phyloP scores from a whole-genome alignment of 176 grass and related monocot genomes.

The Echinochloa phyllopogon region DNA sequence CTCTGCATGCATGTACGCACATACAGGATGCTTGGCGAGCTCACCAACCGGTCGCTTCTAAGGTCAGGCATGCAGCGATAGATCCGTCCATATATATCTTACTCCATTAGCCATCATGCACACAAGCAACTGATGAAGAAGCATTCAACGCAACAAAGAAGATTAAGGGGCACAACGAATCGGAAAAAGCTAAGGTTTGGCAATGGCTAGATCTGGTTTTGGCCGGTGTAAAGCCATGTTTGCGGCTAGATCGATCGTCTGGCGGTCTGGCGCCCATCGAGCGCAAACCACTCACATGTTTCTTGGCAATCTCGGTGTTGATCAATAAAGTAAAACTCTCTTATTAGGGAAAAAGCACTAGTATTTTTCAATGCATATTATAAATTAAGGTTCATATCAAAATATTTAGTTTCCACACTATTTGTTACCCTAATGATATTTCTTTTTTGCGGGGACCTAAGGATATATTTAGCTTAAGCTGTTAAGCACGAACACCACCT shows the following conservation, averaged over 20 bases:
- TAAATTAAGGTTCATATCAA: too few species aligned
- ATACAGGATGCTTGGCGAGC: conserved; percentile 6
- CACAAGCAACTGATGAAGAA: not conserved
- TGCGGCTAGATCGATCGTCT: not conserved
- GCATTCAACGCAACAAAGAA: not conserved
- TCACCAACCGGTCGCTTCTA: conserved; percentile 41
- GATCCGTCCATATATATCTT: not conserved
- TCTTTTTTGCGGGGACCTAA: too few species aligned
- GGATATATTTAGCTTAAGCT: too few species aligned
- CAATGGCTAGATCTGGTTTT: not conserved
- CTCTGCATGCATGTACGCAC: not conserved
- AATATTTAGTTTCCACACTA: too few species aligned
- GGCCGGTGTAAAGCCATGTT: not conserved
- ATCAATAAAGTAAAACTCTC: not conserved
- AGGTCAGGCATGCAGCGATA: not conserved
- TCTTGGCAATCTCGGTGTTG: not conserved
- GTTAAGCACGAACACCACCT: too few species aligned
- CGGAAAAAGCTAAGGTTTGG: not conserved
- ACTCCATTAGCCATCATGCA: not conserved
- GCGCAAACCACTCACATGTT: not conserved
- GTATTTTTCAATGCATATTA: too few species aligned
- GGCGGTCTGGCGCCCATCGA: not conserved
- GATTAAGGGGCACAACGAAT: not conserved
- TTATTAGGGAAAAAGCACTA: not conserved
- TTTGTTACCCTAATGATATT: too few species aligned